Percentiles rank a stretch among this genome's conserved stretches.
Evolutionary conservation across 2,329 filamentous ascomycete species (phyloP).

Genomic region (Talaromyces sp.): DNA sequence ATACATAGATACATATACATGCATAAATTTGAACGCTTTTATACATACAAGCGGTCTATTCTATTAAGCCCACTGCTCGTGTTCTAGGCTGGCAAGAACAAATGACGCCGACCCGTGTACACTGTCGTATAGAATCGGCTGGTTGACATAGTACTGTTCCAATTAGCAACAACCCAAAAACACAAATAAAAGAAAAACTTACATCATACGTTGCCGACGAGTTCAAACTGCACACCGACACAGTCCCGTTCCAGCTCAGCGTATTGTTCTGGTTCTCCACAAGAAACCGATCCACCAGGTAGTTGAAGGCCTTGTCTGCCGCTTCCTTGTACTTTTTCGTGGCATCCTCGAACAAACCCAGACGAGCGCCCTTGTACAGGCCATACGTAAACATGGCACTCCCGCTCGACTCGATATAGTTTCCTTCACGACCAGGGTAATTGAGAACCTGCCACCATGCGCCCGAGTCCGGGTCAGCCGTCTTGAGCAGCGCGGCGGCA

Average conservation of each 20-base stretch:
- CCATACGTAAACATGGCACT: slow-evolving; percentile 56
- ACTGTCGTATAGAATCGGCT: slow-evolving; percentile 22
- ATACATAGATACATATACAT: not conserved
- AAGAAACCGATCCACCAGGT: slow-evolving; percentile 43
- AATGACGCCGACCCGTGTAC: slow-evolving; percentile 22
- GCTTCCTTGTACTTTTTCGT: slow-evolving; percentile 29
- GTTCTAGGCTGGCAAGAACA: slow-evolving; percentile 21
- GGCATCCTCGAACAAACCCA: slow-evolving; percentile 26
- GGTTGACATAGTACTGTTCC: slow-evolving; percentile 20
- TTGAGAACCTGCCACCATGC: slow-evolving; percentile 58
- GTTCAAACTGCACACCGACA: slow-evolving; percentile 48
- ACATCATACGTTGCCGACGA: slow-evolving; percentile 49
- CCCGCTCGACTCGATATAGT: slow-evolving; percentile 58
- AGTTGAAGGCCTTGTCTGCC: slow-evolving; percentile 41
- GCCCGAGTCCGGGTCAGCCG: slow-evolving; percentile 39
- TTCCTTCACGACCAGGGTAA: slow-evolving; percentile 45
- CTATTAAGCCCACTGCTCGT: slow-evolving; percentile 11
- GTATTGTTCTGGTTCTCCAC: slow-evolving; percentile 45
- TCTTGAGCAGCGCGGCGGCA: slow-evolving; percentile 37
- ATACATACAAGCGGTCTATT: slow-evolving; percentile 1
- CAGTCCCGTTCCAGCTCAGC: slow-evolving; percentile 49
- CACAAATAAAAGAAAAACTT: slow-evolving; percentile 14
- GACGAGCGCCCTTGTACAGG: slow-evolving; percentile 42
- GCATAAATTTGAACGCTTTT: not conserved
- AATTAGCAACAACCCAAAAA: slow-evolving; percentile 1